A percentile compares a stretch with the other conserved stretches of the same genome.
Evolutionary conservation across 352 stramenopile genomes (phyloP).

Genomic region (Phytophthora cajani): DNA sequence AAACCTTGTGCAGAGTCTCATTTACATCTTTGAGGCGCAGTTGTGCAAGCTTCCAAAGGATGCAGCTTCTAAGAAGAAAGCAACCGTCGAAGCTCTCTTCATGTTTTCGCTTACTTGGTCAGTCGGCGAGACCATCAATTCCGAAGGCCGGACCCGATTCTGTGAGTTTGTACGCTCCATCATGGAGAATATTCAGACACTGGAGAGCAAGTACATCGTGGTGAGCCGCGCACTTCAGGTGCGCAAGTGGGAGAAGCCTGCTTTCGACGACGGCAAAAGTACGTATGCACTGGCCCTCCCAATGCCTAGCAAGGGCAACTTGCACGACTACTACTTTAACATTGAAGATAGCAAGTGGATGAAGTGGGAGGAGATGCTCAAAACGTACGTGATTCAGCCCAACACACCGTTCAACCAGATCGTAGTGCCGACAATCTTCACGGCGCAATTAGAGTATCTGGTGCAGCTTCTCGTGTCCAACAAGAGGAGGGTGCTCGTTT

Average conservation of each 20-base stretch:
- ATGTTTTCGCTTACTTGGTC: constrained; percentile 94
- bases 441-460: constrained; percentile 90
- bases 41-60: constrained; percentile 76
- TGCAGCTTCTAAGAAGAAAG: constrained; percentile 72
- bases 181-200: constrained; percentile 70
- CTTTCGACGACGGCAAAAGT: constrained; percentile 67
- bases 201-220: constrained; percentile 79
- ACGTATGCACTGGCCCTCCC: constrained; percentile 60
- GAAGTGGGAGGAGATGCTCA: constrained; percentile 91
- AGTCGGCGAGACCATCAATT: constrained; percentile 82
- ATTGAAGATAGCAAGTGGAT: constrained; percentile 88
- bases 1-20: constrained; percentile 89
- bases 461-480: constrained; percentile 85
- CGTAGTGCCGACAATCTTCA: constrained; percentile 95
- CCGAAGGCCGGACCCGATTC: constrained; percentile 72
- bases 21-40: constrained; percentile 88
- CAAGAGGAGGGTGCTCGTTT: constrained; percentile 90
- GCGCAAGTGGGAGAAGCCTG: constrained; percentile 79
- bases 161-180: constrained; percentile 85
- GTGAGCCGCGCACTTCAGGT: constrained; percentile 84
- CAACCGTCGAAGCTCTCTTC: constrained; percentile 81
- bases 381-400: constrained; percentile 84
- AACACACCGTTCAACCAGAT: constrained; percentile 92
- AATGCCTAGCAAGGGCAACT: constrained; percentile 72
- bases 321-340: constrained; percentile 91